phyloP scores from a whole-genome alignment of 2,329 filamentous ascomycete genomes.

The Cladosporium sp. region DNA sequence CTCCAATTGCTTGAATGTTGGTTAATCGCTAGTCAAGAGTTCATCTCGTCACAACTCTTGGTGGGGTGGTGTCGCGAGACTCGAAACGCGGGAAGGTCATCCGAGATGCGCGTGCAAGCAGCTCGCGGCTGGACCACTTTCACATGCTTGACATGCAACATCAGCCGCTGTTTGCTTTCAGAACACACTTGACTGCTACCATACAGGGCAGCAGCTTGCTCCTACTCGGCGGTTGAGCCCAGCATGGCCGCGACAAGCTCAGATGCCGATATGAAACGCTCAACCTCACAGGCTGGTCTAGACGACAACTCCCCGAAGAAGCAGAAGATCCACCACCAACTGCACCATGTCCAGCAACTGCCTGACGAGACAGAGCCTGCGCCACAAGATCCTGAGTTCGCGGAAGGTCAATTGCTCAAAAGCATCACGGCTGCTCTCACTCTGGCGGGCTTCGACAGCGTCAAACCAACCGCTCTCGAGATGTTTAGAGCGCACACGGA shows the following conservation, averaged over 20 bases:
- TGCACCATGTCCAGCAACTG: conserved; percentile 21
- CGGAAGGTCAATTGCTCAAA: conserved; percentile 50
- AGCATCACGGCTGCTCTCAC: conserved; percentile 48
- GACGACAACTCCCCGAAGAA: not conserved
- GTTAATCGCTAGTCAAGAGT: too few species aligned
- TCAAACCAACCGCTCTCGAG: conserved; percentile 51
- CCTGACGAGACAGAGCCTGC: conserved; percentile 30
- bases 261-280: not conserved
- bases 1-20: too few species aligned
- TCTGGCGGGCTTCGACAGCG: conserved; percentile 49
- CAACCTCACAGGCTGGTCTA: not conserved
- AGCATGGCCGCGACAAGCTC: not conserved
- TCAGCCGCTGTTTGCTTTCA: too few species aligned
- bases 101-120: too few species aligned
- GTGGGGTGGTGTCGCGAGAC: too few species aligned
- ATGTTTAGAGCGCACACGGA: conserved; percentile 50
- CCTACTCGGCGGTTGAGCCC: too few species aligned
- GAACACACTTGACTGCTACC: too few species aligned
- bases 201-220: too few species aligned
- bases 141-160: too few species aligned
- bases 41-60: too few species aligned
- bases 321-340: not conserved
- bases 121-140: too few species aligned
- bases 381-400: conserved; percentile 45
- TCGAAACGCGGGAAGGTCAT: too few species aligned